Evolutionary conservation across 805 yeast species (phyloP).

Genomic region (Zygosaccharomyces rouxii): DNA sequence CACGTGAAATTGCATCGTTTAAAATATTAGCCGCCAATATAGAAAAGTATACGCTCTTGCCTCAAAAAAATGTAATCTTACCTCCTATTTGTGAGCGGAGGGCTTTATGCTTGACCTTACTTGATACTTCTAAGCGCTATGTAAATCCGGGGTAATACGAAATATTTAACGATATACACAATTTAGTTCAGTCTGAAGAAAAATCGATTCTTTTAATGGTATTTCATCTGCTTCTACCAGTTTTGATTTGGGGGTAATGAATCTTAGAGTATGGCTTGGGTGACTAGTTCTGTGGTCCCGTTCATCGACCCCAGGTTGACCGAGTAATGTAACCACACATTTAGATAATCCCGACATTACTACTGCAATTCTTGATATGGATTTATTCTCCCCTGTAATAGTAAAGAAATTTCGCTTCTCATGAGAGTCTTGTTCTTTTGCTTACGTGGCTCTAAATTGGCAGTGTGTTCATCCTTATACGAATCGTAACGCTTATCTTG

Average conservation of each 20-base stretch:
- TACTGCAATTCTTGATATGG: not conserved
- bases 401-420: not conserved
- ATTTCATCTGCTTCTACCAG: not conserved
- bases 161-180: not conserved
- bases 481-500: no score
- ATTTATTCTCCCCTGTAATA: not conserved
- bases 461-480: no score
- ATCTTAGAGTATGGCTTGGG: not conserved
- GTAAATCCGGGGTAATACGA: not conserved
- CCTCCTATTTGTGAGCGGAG: not conserved
- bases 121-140: not conserved
- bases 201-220: not conserved
- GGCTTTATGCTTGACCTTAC: not conserved
- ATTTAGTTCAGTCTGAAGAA: not conserved
- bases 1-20: constrained; percentile 5
- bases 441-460: not conserved
- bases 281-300: not conserved
- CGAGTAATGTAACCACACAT: not conserved
- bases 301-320: not conserved
- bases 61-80: no score
- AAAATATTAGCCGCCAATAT: not conserved
- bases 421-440: no score
- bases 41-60: not conserved
- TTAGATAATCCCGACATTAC: not conserved
- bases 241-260: not conserved